phyloP scores from a whole-genome alignment of 2,329 filamentous ascomycete genomes.

The Paraconiothyrium sp. region DNA sequence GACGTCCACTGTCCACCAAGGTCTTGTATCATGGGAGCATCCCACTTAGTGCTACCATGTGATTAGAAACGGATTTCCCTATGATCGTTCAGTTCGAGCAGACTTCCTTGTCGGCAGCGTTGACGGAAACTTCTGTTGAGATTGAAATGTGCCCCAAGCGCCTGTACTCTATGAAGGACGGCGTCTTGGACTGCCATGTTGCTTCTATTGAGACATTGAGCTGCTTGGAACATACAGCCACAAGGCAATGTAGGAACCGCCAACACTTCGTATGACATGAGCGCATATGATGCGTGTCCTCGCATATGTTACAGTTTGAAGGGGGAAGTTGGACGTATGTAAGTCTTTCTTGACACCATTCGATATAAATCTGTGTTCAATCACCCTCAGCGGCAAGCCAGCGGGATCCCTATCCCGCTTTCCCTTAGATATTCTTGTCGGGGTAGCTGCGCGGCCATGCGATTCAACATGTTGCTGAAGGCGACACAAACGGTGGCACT shows the following conservation, averaged over 20 bases:
- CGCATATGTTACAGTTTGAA: background rate
- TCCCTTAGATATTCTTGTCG: too few species aligned
- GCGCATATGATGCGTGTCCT: background rate
- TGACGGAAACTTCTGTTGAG: background rate
- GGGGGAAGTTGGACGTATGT: background rate
- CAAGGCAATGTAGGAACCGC: background rate
- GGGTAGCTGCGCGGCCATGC: background rate
- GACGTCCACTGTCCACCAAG: background rate
- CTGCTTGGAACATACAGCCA: background rate
- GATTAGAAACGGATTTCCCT: background rate
- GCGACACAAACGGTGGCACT: conserved; percentile 7
- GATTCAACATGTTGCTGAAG: background rate
- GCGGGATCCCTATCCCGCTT: too few species aligned
- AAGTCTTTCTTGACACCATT: background rate
- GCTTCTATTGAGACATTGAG: background rate
- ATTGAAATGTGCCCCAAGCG: background rate
- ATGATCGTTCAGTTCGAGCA: background rate
- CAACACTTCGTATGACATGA: background rate
- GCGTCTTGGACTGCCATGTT: background rate
- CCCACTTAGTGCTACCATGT: background rate
- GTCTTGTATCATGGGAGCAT: background rate
- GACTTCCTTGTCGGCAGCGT: background rate
- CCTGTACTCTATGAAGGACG: background rate
- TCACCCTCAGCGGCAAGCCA: background rate
- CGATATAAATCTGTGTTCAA: background rate